A percentile compares a stretch with the other conserved stretches of the same genome.
Conservation (phyloP, 371 early-diverging fungal genomes). For the Mortierella sp. region DNA sequence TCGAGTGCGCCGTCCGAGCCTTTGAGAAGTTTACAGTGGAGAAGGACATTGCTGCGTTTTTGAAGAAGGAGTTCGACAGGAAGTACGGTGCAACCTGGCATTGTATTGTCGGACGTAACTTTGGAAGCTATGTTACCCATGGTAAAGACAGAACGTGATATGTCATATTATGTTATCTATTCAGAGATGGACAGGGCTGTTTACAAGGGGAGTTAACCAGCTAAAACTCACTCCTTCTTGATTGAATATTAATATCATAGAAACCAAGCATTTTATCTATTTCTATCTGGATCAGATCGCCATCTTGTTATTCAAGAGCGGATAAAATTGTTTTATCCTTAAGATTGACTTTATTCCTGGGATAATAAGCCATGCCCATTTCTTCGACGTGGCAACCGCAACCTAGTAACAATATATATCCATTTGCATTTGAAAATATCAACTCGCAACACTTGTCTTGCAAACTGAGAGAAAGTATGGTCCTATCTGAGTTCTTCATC, state of each 20-base stretch:
- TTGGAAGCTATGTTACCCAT: slow-evolving; percentile 98
- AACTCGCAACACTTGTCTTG: too few species aligned
- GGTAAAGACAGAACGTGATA: too few species aligned
- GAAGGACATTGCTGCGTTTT: slow-evolving; percentile 94
- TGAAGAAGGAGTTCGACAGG: slow-evolving; percentile 98
- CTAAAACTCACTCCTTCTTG: not conserved
- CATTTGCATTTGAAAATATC: too few species aligned
- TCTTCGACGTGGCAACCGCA: too few species aligned
- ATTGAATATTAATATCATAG: slow-evolving; percentile 47
- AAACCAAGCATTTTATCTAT: slow-evolving; percentile 97
- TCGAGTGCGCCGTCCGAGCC: slow-evolving; percentile 92
- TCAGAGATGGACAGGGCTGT: too few species aligned
- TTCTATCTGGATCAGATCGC: slow-evolving; percentile 97
- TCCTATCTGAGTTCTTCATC: too few species aligned
- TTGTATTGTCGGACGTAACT: slow-evolving; percentile 97
- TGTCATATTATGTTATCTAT: too few species aligned
- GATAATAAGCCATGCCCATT: too few species aligned
- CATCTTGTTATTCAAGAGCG: slow-evolving; percentile 94
- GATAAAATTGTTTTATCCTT: slow-evolving; percentile 73
- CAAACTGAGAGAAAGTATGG: too few species aligned
- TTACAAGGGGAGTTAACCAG: too few species aligned
- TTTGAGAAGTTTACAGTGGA: slow-evolving; percentile 95
- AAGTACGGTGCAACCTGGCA: slow-evolving; percentile 98
- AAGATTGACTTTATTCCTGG: too few species aligned
- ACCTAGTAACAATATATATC: too few species aligned